These are phyloP conservation scores for Mycena venus DNA, from an alignment of 768 basidiomycete genomes.

Conservation along the genomic window DNA sequence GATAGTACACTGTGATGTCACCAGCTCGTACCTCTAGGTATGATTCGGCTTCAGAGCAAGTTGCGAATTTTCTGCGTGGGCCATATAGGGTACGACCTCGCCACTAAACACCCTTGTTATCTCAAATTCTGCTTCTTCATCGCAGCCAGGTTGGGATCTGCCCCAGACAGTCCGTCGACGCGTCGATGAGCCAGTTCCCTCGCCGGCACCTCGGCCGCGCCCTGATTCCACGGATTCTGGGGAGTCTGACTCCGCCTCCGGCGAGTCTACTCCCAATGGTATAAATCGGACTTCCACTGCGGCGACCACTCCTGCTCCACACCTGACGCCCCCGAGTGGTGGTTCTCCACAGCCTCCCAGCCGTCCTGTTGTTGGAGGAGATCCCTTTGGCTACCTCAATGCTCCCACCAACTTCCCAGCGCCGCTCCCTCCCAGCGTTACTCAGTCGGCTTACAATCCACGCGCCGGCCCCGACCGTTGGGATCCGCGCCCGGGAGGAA, in stretches of 20 bases:
- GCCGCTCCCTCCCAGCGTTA: slow-evolving; percentile 43
- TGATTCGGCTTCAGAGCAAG: slow-evolving; percentile 65
- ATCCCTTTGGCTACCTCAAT: slow-evolving; percentile 75
- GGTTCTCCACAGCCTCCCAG: neutral
- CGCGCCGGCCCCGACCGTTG: slow-evolving; percentile 53
- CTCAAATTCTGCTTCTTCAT: too few relatives aligned
- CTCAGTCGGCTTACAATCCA: slow-evolving; percentile 50
- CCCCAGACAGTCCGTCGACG: slow-evolving; percentile 53
- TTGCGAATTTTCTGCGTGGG: slow-evolving; percentile 65
- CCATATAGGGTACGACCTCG: slow-evolving; percentile 42
- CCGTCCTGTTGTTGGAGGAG: slow-evolving; percentile 46
- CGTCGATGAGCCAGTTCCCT: slow-evolving; percentile 38
- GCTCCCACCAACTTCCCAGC: slow-evolving; percentile 46
- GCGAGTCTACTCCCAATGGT: neutral
- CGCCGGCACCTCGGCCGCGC: slow-evolving; percentile 3
- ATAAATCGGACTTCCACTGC: slow-evolving; percentile 38
- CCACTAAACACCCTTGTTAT: too few relatives aligned
- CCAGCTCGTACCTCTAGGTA: too few relatives aligned
- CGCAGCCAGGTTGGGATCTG: too few relatives aligned
- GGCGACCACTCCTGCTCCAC: slow-evolving; percentile 45
- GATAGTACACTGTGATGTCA: too few relatives aligned
- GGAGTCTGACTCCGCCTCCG: too few relatives aligned
- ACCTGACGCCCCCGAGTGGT: slow-evolving; percentile 12
- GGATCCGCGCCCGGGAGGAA: slow-evolving; percentile 42
- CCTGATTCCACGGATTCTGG: slow-evolving; percentile 2